Percentiles rank a stretch among this genome's conserved stretches.
These are phyloP conservation scores for Quercus suber DNA, from an alignment of 306 rosid species.

Conservation along the genomic window DNA sequence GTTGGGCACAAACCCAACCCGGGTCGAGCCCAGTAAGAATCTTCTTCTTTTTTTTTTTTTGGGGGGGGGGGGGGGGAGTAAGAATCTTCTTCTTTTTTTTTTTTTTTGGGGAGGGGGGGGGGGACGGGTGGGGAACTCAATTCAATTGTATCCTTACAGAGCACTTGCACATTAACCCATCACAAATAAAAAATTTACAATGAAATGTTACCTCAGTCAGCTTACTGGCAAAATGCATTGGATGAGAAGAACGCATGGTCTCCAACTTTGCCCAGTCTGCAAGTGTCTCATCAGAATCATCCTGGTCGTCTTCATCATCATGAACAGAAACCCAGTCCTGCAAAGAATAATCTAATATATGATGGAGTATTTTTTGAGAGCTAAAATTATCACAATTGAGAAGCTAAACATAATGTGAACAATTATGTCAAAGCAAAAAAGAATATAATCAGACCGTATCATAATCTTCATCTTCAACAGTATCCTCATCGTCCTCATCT, in stretches of 20 bases:
- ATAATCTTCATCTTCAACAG: conserved; percentile 49
- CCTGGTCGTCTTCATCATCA: conserved; percentile 65
- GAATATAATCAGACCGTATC: conserved; percentile 55
- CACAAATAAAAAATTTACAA: conserved; percentile 12
- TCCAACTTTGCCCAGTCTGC: conserved; percentile 95
- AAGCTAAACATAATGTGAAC: conserved; percentile 16
- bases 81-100: no score
- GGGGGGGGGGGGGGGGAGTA: no score
- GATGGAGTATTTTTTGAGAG: conserved; percentile 13
- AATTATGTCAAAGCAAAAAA: conserved; percentile 7
- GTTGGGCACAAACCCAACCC: no score
- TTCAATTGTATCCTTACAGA: not conserved
- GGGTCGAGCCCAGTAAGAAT: no score
- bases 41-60: no score
- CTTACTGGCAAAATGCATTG: conserved; percentile 85
- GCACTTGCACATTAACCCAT: conserved; percentile 10
- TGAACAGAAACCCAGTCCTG: conserved; percentile 90
- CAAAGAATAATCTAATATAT: conserved; percentile 33
- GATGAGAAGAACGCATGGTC: conserved; percentile 86
- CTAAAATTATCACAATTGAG: conserved; percentile 7
- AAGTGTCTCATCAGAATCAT: conserved; percentile 57
- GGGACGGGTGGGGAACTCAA: no score
- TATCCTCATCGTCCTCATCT: conserved; percentile 41
- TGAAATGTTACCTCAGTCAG: conserved; percentile 67
- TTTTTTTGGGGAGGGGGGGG: no score